These are phyloP conservation scores for Colletotrichum theobromicola DNA, from an alignment of 2,329 filamentous ascomycete genomes.

Conservation along the genomic window DNA sequence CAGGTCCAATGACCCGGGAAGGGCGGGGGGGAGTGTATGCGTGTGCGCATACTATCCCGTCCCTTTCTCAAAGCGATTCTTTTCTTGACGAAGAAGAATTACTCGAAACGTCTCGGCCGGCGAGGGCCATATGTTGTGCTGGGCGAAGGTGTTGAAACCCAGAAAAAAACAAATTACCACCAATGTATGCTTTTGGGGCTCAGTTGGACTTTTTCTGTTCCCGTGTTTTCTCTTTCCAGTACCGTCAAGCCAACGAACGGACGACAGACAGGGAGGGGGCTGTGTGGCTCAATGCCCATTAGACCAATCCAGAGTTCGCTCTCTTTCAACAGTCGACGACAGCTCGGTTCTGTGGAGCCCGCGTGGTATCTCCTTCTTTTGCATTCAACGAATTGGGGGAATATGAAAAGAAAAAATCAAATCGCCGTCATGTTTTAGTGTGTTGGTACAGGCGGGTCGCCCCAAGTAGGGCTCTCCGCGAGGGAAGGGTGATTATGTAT, in stretches of 20 bases:
- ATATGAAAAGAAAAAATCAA: slow-evolving; percentile 15
- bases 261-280: neutral
- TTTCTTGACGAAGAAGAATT: neutral
- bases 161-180: slow-evolving; percentile 4
- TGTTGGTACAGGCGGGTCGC: slow-evolving; percentile 13
- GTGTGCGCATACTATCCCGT: neutral
- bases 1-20: neutral
- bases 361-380: slow-evolving; percentile 33
- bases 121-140: neutral
- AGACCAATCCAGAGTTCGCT: neutral
- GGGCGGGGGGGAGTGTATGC: neutral
- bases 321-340: slow-evolving; percentile 12
- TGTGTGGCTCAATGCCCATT: neutral
- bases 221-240: neutral
- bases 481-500: neutral
- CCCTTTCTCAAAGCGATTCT: neutral
- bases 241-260: neutral
- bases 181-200: slow-evolving; percentile 11
- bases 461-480: neutral
- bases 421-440: slow-evolving; percentile 9
- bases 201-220: slow-evolving; percentile 2
- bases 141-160: neutral
- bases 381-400: slow-evolving; percentile 9
- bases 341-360: slow-evolving; percentile 32
- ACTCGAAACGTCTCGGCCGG: neutral